Percentiles rank a stretch among this genome's conserved stretches.
These are phyloP conservation scores for Populus pruinosa DNA, from an alignment of 345 rosid species.

Conservation along the genomic window DNA sequence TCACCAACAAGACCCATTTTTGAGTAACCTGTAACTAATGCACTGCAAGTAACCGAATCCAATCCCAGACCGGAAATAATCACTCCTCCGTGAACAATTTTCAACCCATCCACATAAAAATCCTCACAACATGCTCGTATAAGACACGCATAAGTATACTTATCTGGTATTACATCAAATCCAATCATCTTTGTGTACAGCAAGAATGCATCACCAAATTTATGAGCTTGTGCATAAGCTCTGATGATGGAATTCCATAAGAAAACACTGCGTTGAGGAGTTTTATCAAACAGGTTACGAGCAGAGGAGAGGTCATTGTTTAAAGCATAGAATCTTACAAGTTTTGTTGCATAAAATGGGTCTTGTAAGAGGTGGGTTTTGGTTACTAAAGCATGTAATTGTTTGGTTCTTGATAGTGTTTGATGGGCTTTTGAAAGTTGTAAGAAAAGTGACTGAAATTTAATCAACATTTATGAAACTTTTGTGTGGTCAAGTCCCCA, in stretches of 20 bases:
- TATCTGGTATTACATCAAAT: slow-evolving; percentile 52
- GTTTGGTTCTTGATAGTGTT: slow-evolving; percentile 50
- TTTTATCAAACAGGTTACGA: slow-evolving; percentile 67
- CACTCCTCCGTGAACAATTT: slow-evolving; percentile 51
- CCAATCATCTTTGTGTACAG: slow-evolving; percentile 51
- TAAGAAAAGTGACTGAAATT: slow-evolving; percentile 31
- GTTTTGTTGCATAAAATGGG: slow-evolving; percentile 64
- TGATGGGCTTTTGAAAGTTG: slow-evolving; percentile 53
- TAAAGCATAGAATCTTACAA: slow-evolving; percentile 47
- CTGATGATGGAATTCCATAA: slow-evolving; percentile 84
- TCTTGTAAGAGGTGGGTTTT: slow-evolving; percentile 48
- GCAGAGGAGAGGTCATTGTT: slow-evolving; percentile 51
- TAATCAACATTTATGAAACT: slow-evolving; percentile 25
- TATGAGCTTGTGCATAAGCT: slow-evolving; percentile 51
- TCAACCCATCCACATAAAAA: slow-evolving; percentile 39
- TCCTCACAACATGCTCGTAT: slow-evolving; percentile 57
- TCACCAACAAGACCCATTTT: slow-evolving; percentile 45
- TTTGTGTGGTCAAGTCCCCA: background rate
- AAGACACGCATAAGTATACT: slow-evolving; percentile 70
- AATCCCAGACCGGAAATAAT: slow-evolving; percentile 52
- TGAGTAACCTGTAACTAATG: slow-evolving; percentile 66
- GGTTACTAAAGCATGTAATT: slow-evolving; percentile 58
- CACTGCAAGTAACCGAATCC: slow-evolving; percentile 58
- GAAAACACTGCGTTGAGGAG: slow-evolving; percentile 65
- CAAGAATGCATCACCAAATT: slow-evolving; percentile 28